Percentiles rank a stretch among this genome's conserved stretches.
Conservation (phyloP, 192 early-diverging fungal genomes). For the Coemansia sp. region DNA sequence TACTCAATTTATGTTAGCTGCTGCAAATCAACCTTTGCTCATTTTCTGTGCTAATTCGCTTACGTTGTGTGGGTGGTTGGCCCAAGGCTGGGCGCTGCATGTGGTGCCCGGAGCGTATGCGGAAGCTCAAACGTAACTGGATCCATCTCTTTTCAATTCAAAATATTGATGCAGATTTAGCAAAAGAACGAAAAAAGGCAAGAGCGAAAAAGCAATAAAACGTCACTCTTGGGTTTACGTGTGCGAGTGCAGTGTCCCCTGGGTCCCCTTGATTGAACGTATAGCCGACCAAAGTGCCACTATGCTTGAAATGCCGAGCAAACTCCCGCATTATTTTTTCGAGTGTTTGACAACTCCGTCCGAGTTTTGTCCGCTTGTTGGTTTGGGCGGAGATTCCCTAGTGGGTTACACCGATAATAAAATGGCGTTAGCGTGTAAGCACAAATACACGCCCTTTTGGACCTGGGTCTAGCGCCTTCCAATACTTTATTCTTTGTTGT, state of each 20-base stretch:
- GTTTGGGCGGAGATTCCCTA: no score
- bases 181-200: not conserved
- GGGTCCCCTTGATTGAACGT: not conserved
- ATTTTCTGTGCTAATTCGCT: conserved; percentile 7
- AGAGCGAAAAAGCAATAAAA: not conserved
- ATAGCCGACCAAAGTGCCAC: conserved; percentile 6
- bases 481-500: not conserved
- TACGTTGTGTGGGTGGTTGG: conserved; percentile 63
- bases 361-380: no score
- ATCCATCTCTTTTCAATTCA: conserved; percentile 21
- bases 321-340: not conserved
- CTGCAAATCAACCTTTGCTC: not conserved
- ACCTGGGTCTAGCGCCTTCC: not conserved
- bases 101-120: conserved; percentile 34
- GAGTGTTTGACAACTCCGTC: no score
- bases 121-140: conserved; percentile 32
- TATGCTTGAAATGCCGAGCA: not conserved
- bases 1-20: not conserved
- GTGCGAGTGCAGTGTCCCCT: conserved; percentile 2
- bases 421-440: not conserved
- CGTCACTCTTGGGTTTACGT: conserved; percentile 10
- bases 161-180: not conserved
- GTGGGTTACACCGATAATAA: no score
- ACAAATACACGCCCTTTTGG: not conserved
- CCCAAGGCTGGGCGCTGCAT: conserved; percentile 38